Base-by-base conservation (phyloP, 116 monocot species). In the Dioscorea cayenensis region DNA sequence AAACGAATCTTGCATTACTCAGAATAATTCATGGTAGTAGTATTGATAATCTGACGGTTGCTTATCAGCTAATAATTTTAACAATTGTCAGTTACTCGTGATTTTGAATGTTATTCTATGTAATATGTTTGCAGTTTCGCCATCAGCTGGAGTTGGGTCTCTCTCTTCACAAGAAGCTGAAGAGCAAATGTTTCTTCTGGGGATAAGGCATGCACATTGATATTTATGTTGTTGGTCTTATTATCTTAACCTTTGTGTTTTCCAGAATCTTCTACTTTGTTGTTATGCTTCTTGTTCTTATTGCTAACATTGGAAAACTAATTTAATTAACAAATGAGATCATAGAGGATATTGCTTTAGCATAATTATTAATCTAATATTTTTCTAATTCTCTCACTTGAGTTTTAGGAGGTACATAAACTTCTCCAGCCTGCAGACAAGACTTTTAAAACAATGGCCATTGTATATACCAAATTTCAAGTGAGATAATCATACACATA, bases 401-500 rank as follows among this genome's bases (percentile, higher is more conserved):
- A 60, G 72, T 77, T 82, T 38, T 81, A 99, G 94, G 99, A 99
- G 77, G 83, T 82, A 16, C 87, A 89, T 73, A 99, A 99, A 73
- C 80, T 99, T 71, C 91, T 99, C 38, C 99, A 94, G 77, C 99
- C 94, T 32, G 85, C 77, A 60, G 99, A 99, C 64, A 91, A 89
- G 71, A 87, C 87, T 76, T 64, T 94, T 6, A 99, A 89, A 76
- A 85, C 87, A 38, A 94, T 99, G 99, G 91, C 99, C 50, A 77
- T 91, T 35, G 99, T 94, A 69, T 99, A 94, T 87, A 94, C 99
- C 71, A 94, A 99, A 68, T 82, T 89, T 74, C 99, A 99, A 84
- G 99, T 99, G 52, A 80, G 63, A 71, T 68, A 2, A 20, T 49
- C 9, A 38, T 6, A 38, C 38, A 38, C 38, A 38, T 38, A 0